phyloP scores from a whole-genome alignment of 192 early-diverging fungal genomes.

The Coemansia sp. region DNA sequence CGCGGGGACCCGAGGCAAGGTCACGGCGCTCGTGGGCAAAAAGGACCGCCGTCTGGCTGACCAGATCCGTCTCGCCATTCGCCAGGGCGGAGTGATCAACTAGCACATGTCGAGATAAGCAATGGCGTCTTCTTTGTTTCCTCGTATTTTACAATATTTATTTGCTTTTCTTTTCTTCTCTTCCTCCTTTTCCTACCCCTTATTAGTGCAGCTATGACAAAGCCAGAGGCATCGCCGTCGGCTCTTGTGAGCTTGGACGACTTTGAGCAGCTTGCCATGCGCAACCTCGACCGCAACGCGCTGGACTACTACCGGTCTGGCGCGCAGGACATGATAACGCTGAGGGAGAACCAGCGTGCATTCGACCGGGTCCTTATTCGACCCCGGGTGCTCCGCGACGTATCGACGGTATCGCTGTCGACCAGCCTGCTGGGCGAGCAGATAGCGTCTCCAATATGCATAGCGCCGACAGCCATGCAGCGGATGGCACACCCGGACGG shows the following conservation, averaged over 20 bases:
- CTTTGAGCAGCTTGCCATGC: slow-evolving; percentile 41
- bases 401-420: slow-evolving; percentile 61
- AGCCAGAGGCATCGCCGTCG: neutral
- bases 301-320: slow-evolving; percentile 60
- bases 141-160: no score
- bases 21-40: slow-evolving; percentile 78
- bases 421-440: slow-evolving; percentile 62
- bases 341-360: slow-evolving; percentile 51
- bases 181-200: neutral
- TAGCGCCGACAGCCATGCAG: slow-evolving; percentile 81
- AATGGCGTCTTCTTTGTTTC: neutral
- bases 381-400: slow-evolving; percentile 75
- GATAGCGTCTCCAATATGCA: slow-evolving; percentile 70
- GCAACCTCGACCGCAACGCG: slow-evolving; percentile 41
- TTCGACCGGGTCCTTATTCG: slow-evolving; percentile 49
- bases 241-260: slow-evolving; percentile 49
- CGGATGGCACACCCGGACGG: slow-evolving; percentile 70
- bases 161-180: neutral
- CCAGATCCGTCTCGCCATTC: slow-evolving; percentile 51
- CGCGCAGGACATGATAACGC: slow-evolving; percentile 57
- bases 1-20: slow-evolving; percentile 76
- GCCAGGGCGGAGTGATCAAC: slow-evolving; percentile 50
- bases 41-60: slow-evolving; percentile 63
- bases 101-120: neutral
- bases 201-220: neutral